Evolutionary conservation across 2,329 filamentous ascomycete species (phyloP).

Genomic region (Myriangium duriaei): DNA sequence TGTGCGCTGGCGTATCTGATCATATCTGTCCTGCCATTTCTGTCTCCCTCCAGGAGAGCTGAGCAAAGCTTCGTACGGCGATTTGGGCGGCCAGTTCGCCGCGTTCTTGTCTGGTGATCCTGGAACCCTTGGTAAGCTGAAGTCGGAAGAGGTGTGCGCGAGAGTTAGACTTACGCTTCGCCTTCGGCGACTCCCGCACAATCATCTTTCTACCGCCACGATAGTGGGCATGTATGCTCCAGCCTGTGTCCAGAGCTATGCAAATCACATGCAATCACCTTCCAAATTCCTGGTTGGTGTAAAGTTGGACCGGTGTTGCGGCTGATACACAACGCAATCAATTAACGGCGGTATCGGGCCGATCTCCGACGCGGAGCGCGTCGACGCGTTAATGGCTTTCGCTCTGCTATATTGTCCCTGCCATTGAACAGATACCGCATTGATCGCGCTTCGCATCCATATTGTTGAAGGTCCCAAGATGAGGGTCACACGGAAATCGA

Average conservation of each 20-base stretch:
- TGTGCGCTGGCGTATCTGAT: constrained; percentile 31
- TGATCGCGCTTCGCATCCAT: too few species aligned
- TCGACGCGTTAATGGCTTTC: constrained; percentile 1
- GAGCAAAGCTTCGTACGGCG: constrained; percentile 48
- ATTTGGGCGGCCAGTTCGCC: constrained; percentile 47
- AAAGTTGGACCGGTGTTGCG: too few species aligned
- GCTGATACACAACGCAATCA: neutral
- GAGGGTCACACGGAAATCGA: constrained; percentile 18
- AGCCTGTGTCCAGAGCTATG: constrained; percentile 3
- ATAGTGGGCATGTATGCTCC: constrained; percentile 3
- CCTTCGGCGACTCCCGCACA: constrained; percentile 35
- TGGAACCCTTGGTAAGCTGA: too few species aligned
- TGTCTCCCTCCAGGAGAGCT: constrained; percentile 68
- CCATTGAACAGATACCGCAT: too few species aligned
- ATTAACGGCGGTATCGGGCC: neutral
- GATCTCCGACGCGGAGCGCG: constrained; percentile 1
- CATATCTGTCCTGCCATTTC: constrained; percentile 55
- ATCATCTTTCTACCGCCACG: constrained; percentile 26
- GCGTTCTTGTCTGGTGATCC: constrained; percentile 32
- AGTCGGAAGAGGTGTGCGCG: constrained; percentile 1
- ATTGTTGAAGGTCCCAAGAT: too few species aligned
- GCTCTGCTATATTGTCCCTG: too few species aligned
- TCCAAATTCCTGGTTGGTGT: too few species aligned
- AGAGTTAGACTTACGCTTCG: constrained; percentile 23
- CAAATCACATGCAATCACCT: too few species aligned